Evolutionary conservation across 202 grass and related monocot genomes (phyloP).

Genomic region (Zoysia matrella): DNA sequence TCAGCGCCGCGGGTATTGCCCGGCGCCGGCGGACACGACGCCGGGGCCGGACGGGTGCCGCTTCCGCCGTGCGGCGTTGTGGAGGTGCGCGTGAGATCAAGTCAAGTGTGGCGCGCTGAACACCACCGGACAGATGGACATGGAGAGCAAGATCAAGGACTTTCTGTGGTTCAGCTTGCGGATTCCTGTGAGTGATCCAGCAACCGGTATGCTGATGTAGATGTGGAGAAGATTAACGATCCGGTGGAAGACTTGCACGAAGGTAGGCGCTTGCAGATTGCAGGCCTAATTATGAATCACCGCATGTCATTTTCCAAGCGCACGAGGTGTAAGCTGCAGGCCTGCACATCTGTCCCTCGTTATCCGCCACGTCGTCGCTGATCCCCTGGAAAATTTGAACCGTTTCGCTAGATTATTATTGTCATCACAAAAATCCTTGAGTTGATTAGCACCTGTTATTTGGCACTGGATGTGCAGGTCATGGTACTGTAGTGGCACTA

Average conservation of each 20-base stretch:
- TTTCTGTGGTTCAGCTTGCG: neutral
- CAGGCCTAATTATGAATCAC: constrained; percentile 19
- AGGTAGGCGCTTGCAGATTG: neutral
- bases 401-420: no score
- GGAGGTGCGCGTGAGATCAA: no score
- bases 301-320: constrained; percentile 10
- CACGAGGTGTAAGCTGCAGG: constrained; percentile 20
- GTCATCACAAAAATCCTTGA: neutral
- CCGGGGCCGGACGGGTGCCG: no score
- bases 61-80: no score
- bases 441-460: no score
- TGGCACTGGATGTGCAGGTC: neutral
- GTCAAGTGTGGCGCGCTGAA: neutral
- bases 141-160: no score
- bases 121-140: no score
- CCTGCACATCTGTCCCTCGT: constrained; percentile 11
- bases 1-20: constrained; percentile 1
- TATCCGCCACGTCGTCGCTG: constrained; percentile 12
- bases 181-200: no score
- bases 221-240: neutral
- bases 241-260: neutral
- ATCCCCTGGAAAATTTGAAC: neutral
- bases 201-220: neutral
- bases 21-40: neutral
- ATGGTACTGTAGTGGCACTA: neutral